A percentile compares a stretch with the other conserved stretches of the same genome.
Conservation (phyloP, 768 basidiomycete genomes). For the Zangia roseola region DNA sequence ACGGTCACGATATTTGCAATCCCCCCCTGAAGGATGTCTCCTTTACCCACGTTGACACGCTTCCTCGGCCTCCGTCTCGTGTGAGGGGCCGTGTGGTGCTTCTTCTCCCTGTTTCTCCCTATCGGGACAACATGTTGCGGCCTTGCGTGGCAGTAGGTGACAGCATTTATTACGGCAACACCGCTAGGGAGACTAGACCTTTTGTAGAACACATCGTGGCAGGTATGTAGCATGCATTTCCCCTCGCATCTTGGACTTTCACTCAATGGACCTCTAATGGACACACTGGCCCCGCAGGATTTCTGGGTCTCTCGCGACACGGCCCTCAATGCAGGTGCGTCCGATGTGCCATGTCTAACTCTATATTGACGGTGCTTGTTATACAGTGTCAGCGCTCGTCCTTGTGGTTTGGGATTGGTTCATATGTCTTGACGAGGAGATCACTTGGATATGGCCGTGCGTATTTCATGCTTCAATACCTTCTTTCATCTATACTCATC, state of each 20-base stretch:
- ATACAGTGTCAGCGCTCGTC: slow-evolving; percentile 3
- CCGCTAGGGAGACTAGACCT: not conserved
- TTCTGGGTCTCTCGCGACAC: slow-evolving; percentile 12
- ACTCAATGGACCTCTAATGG: slow-evolving; percentile 5
- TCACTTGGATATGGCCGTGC: slow-evolving; percentile 8
- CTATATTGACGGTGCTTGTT: not conserved
- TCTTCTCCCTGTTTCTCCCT: slow-evolving; percentile 2
- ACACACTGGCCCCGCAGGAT: slow-evolving; percentile 1
- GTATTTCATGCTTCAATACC: not conserved
- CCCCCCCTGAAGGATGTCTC: not conserved
- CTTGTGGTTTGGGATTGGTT: slow-evolving; percentile 12
- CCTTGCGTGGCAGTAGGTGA: not conserved
- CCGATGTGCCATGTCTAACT: too few species aligned
- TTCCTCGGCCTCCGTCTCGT: not conserved
- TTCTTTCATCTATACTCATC: not conserved
- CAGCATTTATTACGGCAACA: not conserved
- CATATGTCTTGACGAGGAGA: slow-evolving; percentile 6
- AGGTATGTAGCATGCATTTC: not conserved
- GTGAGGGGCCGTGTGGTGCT: not conserved
- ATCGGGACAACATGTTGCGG: slow-evolving; percentile 3
- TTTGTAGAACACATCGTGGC: not conserved
- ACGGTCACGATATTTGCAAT: too few species aligned
- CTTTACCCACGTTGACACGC: not conserved
- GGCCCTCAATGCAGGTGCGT: slow-evolving; percentile 11
- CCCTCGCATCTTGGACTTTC: not conserved